Evolutionary conservation across 1,284 basidiomycete species (phyloP).

Genomic region (Melampsora abietis-canadensis): DNA sequence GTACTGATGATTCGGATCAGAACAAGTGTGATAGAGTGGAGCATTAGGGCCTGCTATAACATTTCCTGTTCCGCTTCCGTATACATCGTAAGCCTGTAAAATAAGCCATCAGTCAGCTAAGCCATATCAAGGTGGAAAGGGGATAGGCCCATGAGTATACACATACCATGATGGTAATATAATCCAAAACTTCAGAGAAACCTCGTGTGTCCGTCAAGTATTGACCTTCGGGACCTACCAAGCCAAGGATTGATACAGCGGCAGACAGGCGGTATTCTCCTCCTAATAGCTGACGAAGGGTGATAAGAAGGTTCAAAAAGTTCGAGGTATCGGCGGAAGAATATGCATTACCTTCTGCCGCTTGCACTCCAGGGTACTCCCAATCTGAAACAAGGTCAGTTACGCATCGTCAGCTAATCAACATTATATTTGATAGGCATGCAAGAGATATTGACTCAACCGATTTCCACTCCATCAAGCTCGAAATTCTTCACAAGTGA

Average conservation of each 20-base stretch:
- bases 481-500: conserved; percentile 20
- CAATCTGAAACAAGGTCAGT: conserved; percentile 16
- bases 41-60: conserved; percentile 36
- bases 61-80: conserved; percentile 13
- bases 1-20: conserved; percentile 12
- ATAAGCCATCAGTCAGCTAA: neutral
- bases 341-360: conserved; percentile 21
- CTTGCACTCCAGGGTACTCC: conserved; percentile 31
- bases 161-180: conserved; percentile 41
- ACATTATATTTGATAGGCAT: neutral
- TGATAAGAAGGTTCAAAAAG: conserved; percentile 24
- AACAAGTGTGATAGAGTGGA: conserved; percentile 31
- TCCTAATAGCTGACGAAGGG: conserved; percentile 23
- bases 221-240: conserved; percentile 33
- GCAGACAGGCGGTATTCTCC: conserved; percentile 22
- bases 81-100: conserved; percentile 38
- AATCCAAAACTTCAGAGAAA: conserved; percentile 29
- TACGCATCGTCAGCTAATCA: neutral
- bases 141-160: neutral
- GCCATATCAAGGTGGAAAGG: neutral
- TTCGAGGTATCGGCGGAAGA: conserved; percentile 15
- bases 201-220: conserved; percentile 25
- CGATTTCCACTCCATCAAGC: conserved; percentile 36
- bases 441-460: conserved; percentile 1
- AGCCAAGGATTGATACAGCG: conserved; percentile 32